Conservation (phyloP, 306 rosid species). For the Glycyrrhiza uralensis region DNA sequence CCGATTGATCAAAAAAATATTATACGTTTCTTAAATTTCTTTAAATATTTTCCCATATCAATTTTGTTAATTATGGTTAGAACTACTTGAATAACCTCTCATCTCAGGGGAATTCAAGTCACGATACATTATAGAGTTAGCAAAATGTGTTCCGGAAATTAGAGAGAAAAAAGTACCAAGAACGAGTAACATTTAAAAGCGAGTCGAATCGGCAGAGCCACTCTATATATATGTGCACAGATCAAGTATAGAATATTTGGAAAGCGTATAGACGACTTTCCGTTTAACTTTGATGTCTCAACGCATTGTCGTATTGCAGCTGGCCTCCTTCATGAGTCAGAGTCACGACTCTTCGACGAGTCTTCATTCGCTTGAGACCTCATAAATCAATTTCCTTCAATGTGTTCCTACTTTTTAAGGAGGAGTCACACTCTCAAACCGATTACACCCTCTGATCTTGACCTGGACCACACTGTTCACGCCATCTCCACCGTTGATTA, state of each 20-base stretch:
- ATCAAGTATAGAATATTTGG: not conserved
- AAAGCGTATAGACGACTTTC: not conserved
- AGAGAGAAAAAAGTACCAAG: not conserved
- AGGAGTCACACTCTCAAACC: slow-evolving; percentile 59
- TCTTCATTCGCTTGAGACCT: not conserved
- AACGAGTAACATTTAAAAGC: not conserved
- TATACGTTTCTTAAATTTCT: not conserved
- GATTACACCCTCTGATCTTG: slow-evolving; percentile 44
- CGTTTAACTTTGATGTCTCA: not conserved
- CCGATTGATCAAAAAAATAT: too few species aligned
- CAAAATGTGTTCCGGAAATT: not conserved
- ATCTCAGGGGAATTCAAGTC: not conserved
- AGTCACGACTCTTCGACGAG: not conserved
- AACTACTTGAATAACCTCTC: not conserved
- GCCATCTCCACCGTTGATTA: slow-evolving; percentile 18
- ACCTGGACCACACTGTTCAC: slow-evolving; percentile 12
- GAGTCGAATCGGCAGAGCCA: not conserved
- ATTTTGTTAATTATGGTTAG: not conserved
- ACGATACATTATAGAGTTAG: not conserved
- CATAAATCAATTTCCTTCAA: not conserved
- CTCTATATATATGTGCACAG: not conserved
- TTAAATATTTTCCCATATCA: not conserved
- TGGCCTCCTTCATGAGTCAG: not conserved
- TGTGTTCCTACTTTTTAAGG: not conserved
- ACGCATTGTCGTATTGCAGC: not conserved